Evolutionary conservation across 2,329 filamentous ascomycete species (phyloP).

Genomic region (Fusarium sp.): DNA sequence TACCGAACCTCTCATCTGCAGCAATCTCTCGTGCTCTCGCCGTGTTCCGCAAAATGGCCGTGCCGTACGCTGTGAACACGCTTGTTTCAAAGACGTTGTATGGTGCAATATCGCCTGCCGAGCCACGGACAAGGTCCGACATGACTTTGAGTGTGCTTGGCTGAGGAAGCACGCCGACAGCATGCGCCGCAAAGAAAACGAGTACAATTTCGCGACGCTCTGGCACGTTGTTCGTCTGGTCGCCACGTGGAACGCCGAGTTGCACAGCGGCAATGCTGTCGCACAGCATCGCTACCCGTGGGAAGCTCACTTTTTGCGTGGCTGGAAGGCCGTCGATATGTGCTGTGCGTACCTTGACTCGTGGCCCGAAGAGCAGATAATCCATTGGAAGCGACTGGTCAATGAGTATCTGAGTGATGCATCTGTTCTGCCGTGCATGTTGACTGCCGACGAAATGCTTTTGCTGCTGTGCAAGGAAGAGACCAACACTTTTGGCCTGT

Average conservation of each 20-base stretch:
- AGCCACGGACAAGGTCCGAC: conserved; percentile 33
- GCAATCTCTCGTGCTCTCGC: conserved; percentile 43
- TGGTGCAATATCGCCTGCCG: conserved; percentile 44
- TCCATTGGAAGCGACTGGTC: conserved; percentile 43
- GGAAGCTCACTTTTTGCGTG: conserved; percentile 37
- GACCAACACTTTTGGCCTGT: conserved; percentile 47
- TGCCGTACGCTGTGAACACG: conserved; percentile 29
- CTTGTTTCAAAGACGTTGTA: conserved; percentile 41
- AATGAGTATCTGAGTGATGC: conserved; percentile 39
- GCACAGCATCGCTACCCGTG: conserved; percentile 1
- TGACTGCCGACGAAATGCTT: conserved; percentile 37
- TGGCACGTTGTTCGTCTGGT: conserved; percentile 47
- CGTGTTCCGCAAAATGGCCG: conserved; percentile 26
- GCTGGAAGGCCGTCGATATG: conserved; percentile 42
- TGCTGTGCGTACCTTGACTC: conserved; percentile 47
- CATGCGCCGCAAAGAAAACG: conserved; percentile 32
- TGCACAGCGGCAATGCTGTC: background rate
- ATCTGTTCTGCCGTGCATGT: conserved; percentile 22
- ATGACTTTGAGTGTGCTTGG: conserved; percentile 46
- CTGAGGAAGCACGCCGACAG: conserved; percentile 30
- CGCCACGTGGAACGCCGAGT: conserved; percentile 41
- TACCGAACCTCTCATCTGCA: conserved; percentile 41
- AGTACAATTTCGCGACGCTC: conserved; percentile 46
- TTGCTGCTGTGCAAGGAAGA: conserved; percentile 46
- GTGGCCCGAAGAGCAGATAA: conserved; percentile 43